Evolutionary conservation across 2,329 filamentous ascomycete genomes (phyloP), one percentile per base, ranked within the genome.

Genomic region (Aureobasidium mangrovei): DNA sequence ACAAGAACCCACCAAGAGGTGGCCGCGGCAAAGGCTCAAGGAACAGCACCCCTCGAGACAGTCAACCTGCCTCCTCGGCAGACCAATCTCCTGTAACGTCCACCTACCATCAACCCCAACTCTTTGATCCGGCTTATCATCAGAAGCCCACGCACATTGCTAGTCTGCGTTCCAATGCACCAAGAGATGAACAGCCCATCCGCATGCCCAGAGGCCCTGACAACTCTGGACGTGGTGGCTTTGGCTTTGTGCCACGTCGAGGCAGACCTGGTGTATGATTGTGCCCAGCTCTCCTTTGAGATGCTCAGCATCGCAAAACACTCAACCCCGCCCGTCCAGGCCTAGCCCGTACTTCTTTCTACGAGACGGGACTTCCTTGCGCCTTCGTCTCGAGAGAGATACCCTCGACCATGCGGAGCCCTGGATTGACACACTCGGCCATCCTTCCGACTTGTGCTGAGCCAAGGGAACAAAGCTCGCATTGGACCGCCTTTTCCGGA

Each of bases 151-250:
- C 43, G 63, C 69, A 42, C 62, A 71, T 46, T 55, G 58, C 46
- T 29, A 60, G 70, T 7, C 73, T 74, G 47, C 69, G 74, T 55
- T 69, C 75, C 18, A 74, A 73, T 9, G 76, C 77, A 4, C 76
- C 77, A n/a, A 78, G 77, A 52, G 79, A 82, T 29, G 80, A 86
- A 45, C 82, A 84, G 58, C 80, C 87, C 12, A 79, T 90, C 57
- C 81, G 91, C 58, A 76, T 81, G 64, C 90, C 91, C 1, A 80
- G 81, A 63, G 89, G 89, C 7, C 91, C 91, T 7, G 87, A 94
- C 65, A 78, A 79, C 44, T 87, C 77, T 65, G 86, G 86, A 56
- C 79, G 85, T 63, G 86, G 84, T 54, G 88, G 88, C 0, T 90
- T 90, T 69, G 86, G 85, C 35, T 91, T 93, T 64, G 79, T 77